Percentiles rank a stretch among this genome's conserved stretches.
phyloP scores from a whole-genome alignment of 768 basidiomycete species.

The Lentinula detonsa region DNA sequence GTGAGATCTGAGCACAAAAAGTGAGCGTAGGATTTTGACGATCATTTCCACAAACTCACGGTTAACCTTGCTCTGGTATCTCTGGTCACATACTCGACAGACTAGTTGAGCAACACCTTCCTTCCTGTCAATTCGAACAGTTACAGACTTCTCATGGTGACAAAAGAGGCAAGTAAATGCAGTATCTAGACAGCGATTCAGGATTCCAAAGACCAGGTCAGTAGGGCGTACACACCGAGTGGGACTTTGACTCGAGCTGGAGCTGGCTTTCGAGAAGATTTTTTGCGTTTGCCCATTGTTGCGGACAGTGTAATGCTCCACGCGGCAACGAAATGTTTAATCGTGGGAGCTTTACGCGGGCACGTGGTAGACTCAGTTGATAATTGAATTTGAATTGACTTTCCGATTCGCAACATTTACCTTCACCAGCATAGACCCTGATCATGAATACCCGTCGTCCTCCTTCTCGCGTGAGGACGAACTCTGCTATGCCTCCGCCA shows the following conservation, averaged over 20 bases:
- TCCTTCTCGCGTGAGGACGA: constrained; percentile 39
- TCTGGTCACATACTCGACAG: constrained; percentile 82
- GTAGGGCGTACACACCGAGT: constrained; percentile 46
- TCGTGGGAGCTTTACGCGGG: neutral
- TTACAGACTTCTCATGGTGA: constrained; percentile 86
- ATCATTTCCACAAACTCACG: constrained; percentile 44
- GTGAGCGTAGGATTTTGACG: constrained; percentile 3
- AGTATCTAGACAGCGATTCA: constrained; percentile 44
- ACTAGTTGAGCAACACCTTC: constrained; percentile 76
- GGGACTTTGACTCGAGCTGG: constrained; percentile 63
- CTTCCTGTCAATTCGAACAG: constrained; percentile 79
- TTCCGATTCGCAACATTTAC: neutral
- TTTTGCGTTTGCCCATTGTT: constrained; percentile 86
- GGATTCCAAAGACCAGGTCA: neutral
- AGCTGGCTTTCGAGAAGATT: constrained; percentile 77
- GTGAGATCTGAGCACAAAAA: constrained; percentile 56
- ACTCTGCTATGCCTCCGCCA: constrained; percentile 27
- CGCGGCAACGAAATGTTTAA: neutral
- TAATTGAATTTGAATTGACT: neutral
- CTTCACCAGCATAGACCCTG: constrained; percentile 5
- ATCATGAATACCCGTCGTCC: constrained; percentile 64
- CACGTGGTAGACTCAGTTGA: neutral
- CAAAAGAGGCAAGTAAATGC: constrained; percentile 86
- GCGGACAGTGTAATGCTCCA: constrained; percentile 7
- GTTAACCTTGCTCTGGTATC: constrained; percentile 83